Evolutionary conservation across 2,329 filamentous ascomycete genomes (phyloP).

Genomic region (Verticillium alfalfae): DNA sequence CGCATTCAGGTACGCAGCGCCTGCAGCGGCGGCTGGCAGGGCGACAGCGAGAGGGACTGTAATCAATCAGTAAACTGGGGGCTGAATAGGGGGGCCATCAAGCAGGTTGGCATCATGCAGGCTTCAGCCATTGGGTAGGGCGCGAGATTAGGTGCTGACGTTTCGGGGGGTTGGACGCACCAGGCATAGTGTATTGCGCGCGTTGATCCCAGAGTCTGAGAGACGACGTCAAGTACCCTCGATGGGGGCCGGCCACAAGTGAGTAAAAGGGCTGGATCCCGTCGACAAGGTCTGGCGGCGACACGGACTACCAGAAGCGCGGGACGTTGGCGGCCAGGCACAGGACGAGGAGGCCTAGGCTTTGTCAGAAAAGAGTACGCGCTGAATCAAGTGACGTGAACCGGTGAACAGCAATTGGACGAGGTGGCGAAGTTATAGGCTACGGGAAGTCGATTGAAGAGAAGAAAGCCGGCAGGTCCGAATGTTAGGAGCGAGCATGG

Average conservation of each 20-base stretch:
- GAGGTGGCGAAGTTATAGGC: neutral
- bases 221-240: neutral
- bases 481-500: neutral
- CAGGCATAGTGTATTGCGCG: neutral
- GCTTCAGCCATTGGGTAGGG: neutral
- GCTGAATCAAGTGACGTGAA: neutral
- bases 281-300: neutral
- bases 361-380: neutral
- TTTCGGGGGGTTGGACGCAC: neutral
- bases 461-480: neutral
- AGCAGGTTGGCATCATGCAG: neutral
- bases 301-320: neutral
- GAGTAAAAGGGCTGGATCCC: neutral
- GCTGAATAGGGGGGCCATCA: neutral
- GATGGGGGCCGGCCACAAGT: neutral
- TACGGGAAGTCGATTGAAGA: neutral
- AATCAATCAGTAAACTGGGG: neutral
- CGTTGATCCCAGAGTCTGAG: neutral
- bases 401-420: neutral
- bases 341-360: neutral
- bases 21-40: conserved; percentile 58
- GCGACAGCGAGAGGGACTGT: conserved; percentile 49
- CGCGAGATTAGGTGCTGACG: neutral
- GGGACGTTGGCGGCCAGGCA: neutral
- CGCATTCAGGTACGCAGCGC: conserved; percentile 74